A percentile compares a stretch with the other conserved stretches of the same genome.
Conservation (phyloP, 225 moss, liverwort and hornwort species). For the Sphagnum tenellum region DNA sequence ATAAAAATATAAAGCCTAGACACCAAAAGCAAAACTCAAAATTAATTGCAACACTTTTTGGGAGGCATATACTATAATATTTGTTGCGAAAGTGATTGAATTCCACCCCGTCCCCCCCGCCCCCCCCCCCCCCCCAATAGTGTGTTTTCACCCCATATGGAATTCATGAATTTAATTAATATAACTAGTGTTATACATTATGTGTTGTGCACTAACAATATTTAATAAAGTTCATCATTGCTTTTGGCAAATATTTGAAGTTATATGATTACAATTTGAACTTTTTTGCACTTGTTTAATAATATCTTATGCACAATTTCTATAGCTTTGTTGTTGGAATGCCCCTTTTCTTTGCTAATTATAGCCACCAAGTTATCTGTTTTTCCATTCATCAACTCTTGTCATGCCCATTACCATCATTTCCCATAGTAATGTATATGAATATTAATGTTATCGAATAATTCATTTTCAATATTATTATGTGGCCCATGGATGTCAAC, state of each 20-base stretch:
- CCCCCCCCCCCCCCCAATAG: too few relatives aligned
- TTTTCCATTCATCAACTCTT: conserved; percentile 13
- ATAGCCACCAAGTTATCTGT: neutral
- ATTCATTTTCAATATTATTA: neutral
- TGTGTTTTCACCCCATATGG: neutral
- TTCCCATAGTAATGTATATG: neutral
- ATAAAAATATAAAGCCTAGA: too few relatives aligned
- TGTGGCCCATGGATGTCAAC: too few relatives aligned
- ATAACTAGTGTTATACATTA: conserved; percentile 4
- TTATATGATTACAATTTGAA: conserved; percentile 4
- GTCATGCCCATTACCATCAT: neutral
- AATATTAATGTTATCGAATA: too few relatives aligned
- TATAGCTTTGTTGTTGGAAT: conserved; percentile 3
- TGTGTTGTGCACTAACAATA: conserved; percentile 1
- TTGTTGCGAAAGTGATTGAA: too few relatives aligned
- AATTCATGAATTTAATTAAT: conserved; percentile 4
- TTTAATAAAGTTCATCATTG: neutral
- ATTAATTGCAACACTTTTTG: too few relatives aligned
- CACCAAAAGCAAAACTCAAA: too few relatives aligned
- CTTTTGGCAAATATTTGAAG: neutral
- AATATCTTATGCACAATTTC: conserved; percentile 13
- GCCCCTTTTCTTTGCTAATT: conserved; percentile 6
- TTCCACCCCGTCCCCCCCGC: too few relatives aligned
- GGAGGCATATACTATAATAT: too few relatives aligned
- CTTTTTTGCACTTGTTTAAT: conserved; percentile 6